Percentiles rank a stretch among this genome's conserved stretches.
Conservation (phyloP, 140 eudicot genomes). For the Flaveria floridana region DNA sequence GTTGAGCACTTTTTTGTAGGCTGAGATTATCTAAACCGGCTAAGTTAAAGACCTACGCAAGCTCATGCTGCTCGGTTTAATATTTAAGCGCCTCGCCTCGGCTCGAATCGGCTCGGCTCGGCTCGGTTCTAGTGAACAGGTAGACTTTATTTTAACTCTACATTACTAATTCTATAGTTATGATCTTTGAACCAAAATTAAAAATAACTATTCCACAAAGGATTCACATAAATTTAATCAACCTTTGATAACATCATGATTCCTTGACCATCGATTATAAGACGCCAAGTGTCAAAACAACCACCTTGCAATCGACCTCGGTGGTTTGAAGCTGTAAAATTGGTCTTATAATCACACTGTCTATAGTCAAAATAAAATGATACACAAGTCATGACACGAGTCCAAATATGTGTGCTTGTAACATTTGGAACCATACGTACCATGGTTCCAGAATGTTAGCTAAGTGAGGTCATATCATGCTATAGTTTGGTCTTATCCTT, state of each 20-base stretch:
- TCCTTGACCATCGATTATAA: not conserved
- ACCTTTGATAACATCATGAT: not conserved
- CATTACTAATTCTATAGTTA: no score
- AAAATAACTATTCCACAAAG: no score
- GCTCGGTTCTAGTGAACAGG: no score
- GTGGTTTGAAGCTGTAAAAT: not conserved
- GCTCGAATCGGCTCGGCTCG: no score
- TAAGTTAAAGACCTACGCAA: no score
- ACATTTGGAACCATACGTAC: constrained; percentile 16
- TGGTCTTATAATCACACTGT: constrained; percentile 13
- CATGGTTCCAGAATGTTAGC: constrained; percentile 1
- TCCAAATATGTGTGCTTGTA: not conserved
- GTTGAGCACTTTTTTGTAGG: no score
- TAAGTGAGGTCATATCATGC: constrained; percentile 28
- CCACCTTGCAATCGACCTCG: not conserved
- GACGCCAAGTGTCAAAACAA: constrained; percentile 15
- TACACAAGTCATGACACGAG: not conserved
- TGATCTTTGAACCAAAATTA: no score
- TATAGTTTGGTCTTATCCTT: constrained; percentile 27
- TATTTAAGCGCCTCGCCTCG: no score
- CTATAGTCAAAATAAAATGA: constrained; percentile 3
- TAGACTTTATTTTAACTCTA: no score
- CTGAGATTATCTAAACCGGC: no score
- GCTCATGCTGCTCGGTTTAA: no score
- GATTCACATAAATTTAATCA: no score